Conservation (phyloP, 768 basidiomycete species). For the Xanthoconium purpureum region DNA sequence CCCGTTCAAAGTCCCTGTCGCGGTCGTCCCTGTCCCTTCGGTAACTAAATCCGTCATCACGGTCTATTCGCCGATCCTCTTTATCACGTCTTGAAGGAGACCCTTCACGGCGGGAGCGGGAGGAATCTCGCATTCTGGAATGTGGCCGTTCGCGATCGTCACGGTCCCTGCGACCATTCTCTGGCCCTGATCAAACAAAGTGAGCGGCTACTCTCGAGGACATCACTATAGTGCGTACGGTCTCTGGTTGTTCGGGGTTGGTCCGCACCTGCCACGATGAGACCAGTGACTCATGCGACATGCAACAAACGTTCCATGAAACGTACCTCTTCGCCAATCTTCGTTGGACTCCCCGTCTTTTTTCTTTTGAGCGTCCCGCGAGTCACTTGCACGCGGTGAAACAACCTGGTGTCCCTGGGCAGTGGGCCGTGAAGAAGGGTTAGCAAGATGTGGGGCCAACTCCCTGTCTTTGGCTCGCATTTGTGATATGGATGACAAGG, state of each 20-base stretch:
- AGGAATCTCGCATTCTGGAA: slow-evolving; percentile 63
- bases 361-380: slow-evolving; percentile 59
- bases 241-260: slow-evolving; percentile 53
- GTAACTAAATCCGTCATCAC: slow-evolving; percentile 25
- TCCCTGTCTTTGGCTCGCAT: slow-evolving; percentile 69
- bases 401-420: slow-evolving; percentile 33
- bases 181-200: slow-evolving; percentile 40
- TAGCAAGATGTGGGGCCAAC: slow-evolving; percentile 53
- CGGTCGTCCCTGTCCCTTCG: slow-evolving; percentile 38
- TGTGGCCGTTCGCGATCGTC: slow-evolving; percentile 64
- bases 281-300: not conserved
- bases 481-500: slow-evolving; percentile 45
- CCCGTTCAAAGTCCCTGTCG: slow-evolving; percentile 43
- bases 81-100: slow-evolving; percentile 52
- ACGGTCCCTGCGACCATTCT: slow-evolving; percentile 53
- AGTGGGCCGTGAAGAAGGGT: slow-evolving; percentile 41
- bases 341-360: slow-evolving; percentile 72
- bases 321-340: slow-evolving; percentile 82
- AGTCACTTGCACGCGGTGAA: slow-evolving; percentile 53
- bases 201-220: slow-evolving; percentile 1
- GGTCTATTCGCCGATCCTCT: slow-evolving; percentile 37
- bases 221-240: slow-evolving; percentile 39
- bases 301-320: slow-evolving; percentile 1
- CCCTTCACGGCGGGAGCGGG: slow-evolving; percentile 55
- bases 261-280: slow-evolving; percentile 40